Evolutionary conservation across 2,329 filamentous ascomycete genomes (phyloP).

Genomic region (Colletotrichum sp.): DNA sequence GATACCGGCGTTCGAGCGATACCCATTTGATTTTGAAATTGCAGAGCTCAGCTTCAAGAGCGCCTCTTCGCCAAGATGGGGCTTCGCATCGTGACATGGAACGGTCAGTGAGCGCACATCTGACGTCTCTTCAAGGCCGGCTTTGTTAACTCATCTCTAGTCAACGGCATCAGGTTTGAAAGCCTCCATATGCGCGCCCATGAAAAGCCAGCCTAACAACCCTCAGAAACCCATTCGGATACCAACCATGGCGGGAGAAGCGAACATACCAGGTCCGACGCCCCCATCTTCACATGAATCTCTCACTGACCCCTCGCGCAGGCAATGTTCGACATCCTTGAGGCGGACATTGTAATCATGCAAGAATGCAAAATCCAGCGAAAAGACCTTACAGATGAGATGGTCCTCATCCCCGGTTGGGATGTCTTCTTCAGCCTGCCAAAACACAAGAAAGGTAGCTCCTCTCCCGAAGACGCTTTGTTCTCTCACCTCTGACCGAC

Average conservation of each 20-base stretch:
- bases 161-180: slow-evolving; percentile 79
- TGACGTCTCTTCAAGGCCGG: too few species aligned
- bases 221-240: slow-evolving; percentile 80
- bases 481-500: neutral
- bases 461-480: neutral
- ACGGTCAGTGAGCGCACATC: slow-evolving; percentile 60
- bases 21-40: neutral
- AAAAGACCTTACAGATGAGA: slow-evolving; percentile 91
- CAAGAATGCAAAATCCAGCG: slow-evolving; percentile 97
- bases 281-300: neutral
- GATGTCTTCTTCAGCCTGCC: slow-evolving; percentile 96
- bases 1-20: neutral
- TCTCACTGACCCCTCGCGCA: slow-evolving; percentile 35
- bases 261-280: slow-evolving; percentile 68
- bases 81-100: slow-evolving; percentile 86
- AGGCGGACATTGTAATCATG: slow-evolving; percentile 92
- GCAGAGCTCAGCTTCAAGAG: too few species aligned
- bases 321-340: slow-evolving; percentile 93
- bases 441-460: slow-evolving; percentile 84
- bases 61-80: slow-evolving; percentile 56
- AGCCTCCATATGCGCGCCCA: neutral
- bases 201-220: neutral
- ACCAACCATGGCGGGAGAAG: slow-evolving; percentile 80
- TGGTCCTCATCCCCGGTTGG: slow-evolving; percentile 94
- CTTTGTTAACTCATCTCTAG: slow-evolving; percentile 46